A percentile compares a stretch with the other conserved stretches of the same genome.
Conservation (phyloP, 352 stramenopile species). For the Phytophthora agathidicida region DNA sequence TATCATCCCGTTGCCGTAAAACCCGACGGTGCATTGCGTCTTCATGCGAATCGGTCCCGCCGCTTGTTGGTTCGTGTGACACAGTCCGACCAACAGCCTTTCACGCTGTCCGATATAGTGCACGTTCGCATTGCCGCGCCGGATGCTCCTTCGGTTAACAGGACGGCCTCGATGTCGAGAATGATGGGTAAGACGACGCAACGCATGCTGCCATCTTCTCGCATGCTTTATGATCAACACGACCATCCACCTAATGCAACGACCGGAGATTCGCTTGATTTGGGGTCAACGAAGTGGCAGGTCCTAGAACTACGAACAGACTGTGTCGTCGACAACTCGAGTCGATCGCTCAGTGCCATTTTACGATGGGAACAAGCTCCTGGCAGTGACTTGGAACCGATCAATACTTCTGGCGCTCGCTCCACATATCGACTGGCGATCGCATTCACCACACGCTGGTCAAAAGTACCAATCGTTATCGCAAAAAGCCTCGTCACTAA, state of each 20-base stretch:
- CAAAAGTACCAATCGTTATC: conserved; percentile 59
- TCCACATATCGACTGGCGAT: conserved; percentile 69
- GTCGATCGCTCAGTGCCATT: conserved; percentile 56
- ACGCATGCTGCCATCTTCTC: conserved; percentile 44
- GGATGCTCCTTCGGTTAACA: conserved; percentile 30
- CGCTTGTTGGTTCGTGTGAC: conserved; percentile 67
- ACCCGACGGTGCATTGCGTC: conserved; percentile 61
- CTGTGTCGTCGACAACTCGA: conserved; percentile 39
- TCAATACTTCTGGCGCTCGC: conserved; percentile 49
- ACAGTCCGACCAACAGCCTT: conserved; percentile 67
- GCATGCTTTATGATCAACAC: conserved; percentile 20
- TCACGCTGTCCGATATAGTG: conserved; percentile 50
- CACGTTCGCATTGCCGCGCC: conserved; percentile 50
- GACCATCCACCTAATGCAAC: conserved; percentile 6
- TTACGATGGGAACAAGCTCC: conserved; percentile 59
- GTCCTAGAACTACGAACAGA: conserved; percentile 42
- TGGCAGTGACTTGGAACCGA: conserved; percentile 29
- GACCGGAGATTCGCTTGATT: conserved; percentile 9
- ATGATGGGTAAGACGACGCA: conserved; percentile 49
- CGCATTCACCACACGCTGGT: conserved; percentile 56
- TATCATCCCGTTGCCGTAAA: conserved; percentile 77
- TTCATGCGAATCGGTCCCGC: conserved; percentile 65
- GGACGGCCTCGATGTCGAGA: conserved; percentile 38
- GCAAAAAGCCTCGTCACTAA: conserved; percentile 79
- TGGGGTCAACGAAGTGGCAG: conserved; percentile 33